Conservation (phyloP, 2,329 filamentous ascomycete species). For the Ampelomyces quisqualis region DNA sequence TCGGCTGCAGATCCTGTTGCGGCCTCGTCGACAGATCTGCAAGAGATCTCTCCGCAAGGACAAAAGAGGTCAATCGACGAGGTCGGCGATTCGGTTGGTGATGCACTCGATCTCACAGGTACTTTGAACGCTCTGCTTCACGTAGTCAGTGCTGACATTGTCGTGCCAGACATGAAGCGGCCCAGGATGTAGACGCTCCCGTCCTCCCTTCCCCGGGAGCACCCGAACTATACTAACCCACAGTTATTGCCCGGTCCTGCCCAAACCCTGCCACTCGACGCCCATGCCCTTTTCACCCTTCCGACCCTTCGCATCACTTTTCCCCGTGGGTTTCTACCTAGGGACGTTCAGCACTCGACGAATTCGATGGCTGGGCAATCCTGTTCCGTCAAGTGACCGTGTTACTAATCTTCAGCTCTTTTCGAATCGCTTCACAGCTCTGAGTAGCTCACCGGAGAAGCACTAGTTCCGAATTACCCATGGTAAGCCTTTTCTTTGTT, state of each 20-base stretch:
- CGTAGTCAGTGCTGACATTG: conserved; percentile 12
- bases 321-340: too few species aligned
- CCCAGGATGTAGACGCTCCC: conserved; percentile 30
- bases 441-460: neutral
- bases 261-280: neutral
- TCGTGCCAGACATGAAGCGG: conserved; percentile 33
- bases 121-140: conserved; percentile 3
- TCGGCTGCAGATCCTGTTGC: conserved; percentile 29
- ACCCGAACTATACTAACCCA: conserved; percentile 22
- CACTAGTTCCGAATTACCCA: too few species aligned
- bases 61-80: conserved; percentile 39
- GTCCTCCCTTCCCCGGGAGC: conserved; percentile 18
- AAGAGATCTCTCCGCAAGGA: conserved; percentile 31
- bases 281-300: neutral
- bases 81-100: conserved; percentile 30
- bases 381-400: too few species aligned
- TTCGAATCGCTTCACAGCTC: too few species aligned
- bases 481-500: neutral
- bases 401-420: too few species aligned
- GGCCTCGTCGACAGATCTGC: conserved; percentile 26
- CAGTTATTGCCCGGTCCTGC: conserved; percentile 8
- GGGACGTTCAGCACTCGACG: too few species aligned
- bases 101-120: conserved; percentile 33
- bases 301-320: too few species aligned
- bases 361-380: too few species aligned